A percentile compares a stretch with the other conserved stretches of the same genome.
These are phyloP conservation scores for Euphrasia confusa DNA, from an alignment of 257 asterid genomes.

Conservation along the genomic window DNA sequence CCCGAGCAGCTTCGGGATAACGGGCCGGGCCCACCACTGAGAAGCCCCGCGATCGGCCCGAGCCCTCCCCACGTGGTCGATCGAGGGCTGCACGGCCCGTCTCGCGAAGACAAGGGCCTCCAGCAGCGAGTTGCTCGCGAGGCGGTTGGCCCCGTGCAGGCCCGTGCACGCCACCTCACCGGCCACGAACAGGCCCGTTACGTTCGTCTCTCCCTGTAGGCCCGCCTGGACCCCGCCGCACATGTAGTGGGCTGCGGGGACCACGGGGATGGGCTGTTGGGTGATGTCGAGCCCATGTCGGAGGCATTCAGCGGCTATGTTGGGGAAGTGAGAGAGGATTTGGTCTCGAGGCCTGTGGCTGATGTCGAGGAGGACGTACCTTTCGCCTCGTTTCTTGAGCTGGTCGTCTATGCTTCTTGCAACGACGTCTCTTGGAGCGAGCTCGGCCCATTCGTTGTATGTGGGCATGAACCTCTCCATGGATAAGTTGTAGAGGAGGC, in stretches of 20 bases:
- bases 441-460: conserved; percentile 85
- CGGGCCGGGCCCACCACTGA: conserved; percentile 60
- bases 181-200: conserved; percentile 76
- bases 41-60: conserved; percentile 36
- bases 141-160: conserved; percentile 88
- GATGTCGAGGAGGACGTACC: conserved; percentile 86
- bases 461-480: conserved; percentile 88
- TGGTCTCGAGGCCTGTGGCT: conserved; percentile 67
- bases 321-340: conserved; percentile 86
- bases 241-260: conserved; percentile 99
- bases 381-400: conserved; percentile 77
- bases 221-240: conserved; percentile 99
- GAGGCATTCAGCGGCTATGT: conserved; percentile 89
- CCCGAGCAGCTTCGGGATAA: conserved; percentile 54
- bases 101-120: conserved; percentile 96
- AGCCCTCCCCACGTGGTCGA: conserved; percentile 51
- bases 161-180: conserved; percentile 99
- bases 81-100: conserved; percentile 83
- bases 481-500: conserved; percentile 70
- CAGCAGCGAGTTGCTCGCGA: conserved; percentile 88
- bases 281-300: conserved; percentile 85
- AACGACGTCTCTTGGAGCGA: conserved; percentile 94
- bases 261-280: conserved; percentile 79
- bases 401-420: conserved; percentile 97
- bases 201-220: conserved; percentile 88